Base-by-base conservation (phyloP, 129 eudicot species). In the Arctium minus region DNA sequence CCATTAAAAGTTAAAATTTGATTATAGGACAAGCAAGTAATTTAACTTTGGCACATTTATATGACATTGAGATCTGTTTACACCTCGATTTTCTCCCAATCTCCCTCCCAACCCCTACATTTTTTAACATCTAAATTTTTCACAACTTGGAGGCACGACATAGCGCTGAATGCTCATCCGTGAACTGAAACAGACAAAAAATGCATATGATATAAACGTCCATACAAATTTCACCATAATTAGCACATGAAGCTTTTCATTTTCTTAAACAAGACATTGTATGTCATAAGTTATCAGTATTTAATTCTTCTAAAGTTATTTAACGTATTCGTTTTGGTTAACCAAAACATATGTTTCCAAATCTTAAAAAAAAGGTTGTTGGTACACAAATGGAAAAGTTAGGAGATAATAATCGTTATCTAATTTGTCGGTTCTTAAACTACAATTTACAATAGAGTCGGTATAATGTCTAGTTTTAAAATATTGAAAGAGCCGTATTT, bases 361-460 rank as follows among this genome's bases (percentile, higher is more conserved):
- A 40, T 39, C 70, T 40, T 53, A 76, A 46, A 81, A 13, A 42
- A 60, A 32, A 9, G 75, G 80, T 40, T 75, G 70, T 37, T 12
- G 33, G 77, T 68, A 79, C 82, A 74, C 62, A 50, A 13, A 35
- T 67, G 15, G 15, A 71, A 56, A 38, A 11, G 74, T 39, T 69
- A 72, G 35, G 48, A 70, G 79, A 79, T 56, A 70, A 33, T 31
- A 62, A 64, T 81, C 48, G 40, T 74, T 81, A 27, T 42, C 36
- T 68, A 71, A 65, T 72, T 67, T 86, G 88, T 78, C 86, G 86
- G 80, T 86, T 78, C 53, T 77, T 86, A 64, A 83, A 38, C 42
- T 27, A 18, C 36, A 75, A 79, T 48, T 42, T 53, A 62, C 9
- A 9, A 17, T 46, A 48, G 18, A 27, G 73, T 64, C 5, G 68